phyloP scores from a whole-genome alignment of 345 rosid species.

The Brassica carinata region DNA sequence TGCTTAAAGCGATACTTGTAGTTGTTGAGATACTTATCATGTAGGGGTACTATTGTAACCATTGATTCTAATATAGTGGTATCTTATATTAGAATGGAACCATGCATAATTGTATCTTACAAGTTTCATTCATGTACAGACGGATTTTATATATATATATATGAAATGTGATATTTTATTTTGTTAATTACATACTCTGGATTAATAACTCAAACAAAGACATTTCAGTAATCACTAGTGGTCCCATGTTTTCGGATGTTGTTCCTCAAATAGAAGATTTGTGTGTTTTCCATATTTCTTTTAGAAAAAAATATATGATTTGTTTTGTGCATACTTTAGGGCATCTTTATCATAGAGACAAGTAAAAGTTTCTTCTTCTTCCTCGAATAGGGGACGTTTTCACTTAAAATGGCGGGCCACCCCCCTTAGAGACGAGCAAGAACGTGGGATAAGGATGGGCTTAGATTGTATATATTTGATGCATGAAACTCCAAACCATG shows the following conservation, averaged over 20 bases:
- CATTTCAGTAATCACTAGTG: neutral
- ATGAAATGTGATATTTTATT: neutral
- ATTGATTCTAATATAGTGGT: neutral
- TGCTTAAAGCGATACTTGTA: conserved; percentile 20
- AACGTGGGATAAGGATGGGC: too few relatives aligned
- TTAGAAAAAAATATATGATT: neutral
- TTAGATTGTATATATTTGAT: neutral
- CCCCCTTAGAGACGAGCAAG: too few relatives aligned
- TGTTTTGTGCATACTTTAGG: too few relatives aligned
- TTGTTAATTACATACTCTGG: neutral
- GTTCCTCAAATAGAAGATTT: neutral
- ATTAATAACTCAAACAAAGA: neutral
- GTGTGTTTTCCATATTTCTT: neutral
- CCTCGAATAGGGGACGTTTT: too few relatives aligned
- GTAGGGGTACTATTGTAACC: neutral
- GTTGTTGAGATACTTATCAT: neutral
- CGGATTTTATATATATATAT: conserved; percentile 11
- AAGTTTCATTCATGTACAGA: conserved; percentile 31
- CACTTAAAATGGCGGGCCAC: too few relatives aligned
- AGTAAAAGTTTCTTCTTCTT: too few relatives aligned
- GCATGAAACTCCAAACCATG: neutral
- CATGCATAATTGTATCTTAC: conserved; percentile 27
- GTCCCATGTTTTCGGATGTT: neutral
- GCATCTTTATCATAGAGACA: too few relatives aligned
- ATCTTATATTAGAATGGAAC: neutral